These are phyloP conservation scores for Fusarium sp. DNA, from an alignment of 2,329 filamentous ascomycete genomes.

Conservation along the genomic window DNA sequence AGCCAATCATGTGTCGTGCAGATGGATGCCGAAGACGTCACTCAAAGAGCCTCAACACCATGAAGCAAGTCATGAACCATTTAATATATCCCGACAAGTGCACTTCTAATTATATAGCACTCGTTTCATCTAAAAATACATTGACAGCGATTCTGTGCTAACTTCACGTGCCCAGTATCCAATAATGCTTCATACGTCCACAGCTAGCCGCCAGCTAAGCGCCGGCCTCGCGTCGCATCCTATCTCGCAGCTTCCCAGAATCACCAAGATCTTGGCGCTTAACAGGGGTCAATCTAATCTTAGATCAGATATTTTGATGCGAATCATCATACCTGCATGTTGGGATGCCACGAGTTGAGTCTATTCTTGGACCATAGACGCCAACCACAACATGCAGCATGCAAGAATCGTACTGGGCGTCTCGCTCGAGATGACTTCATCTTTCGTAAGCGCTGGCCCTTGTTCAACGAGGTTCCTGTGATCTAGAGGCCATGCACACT, in stretches of 20 bases:
- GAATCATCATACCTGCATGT: conserved; percentile 17
- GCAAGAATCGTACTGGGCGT: conserved; percentile 30
- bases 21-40: conserved; percentile 15
- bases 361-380: conserved; percentile 27
- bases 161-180: conserved; percentile 11
- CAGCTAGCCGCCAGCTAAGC: conserved; percentile 42
- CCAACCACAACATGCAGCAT: conserved; percentile 13
- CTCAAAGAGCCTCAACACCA: conserved; percentile 43
- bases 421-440: conserved; percentile 29
- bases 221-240: conserved; percentile 28
- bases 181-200: conserved; percentile 18
- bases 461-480: conserved; percentile 28
- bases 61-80: neutral
- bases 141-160: neutral
- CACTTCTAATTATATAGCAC: conserved; percentile 13
- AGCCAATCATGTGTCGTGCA: conserved; percentile 30
- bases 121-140: conserved; percentile 29
- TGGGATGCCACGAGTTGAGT: neutral
- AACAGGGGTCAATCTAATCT: conserved; percentile 24
- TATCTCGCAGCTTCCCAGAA: conserved; percentile 31
- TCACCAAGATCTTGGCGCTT: conserved; percentile 24
- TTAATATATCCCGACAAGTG: neutral
- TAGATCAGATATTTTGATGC: conserved; percentile 22
- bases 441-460: conserved; percentile 12
- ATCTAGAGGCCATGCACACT: conserved; percentile 20